These are phyloP conservation scores for Tetracladium marchalianum DNA, from an alignment of 495 filamentous ascomycete species.

Conservation along the genomic window DNA sequence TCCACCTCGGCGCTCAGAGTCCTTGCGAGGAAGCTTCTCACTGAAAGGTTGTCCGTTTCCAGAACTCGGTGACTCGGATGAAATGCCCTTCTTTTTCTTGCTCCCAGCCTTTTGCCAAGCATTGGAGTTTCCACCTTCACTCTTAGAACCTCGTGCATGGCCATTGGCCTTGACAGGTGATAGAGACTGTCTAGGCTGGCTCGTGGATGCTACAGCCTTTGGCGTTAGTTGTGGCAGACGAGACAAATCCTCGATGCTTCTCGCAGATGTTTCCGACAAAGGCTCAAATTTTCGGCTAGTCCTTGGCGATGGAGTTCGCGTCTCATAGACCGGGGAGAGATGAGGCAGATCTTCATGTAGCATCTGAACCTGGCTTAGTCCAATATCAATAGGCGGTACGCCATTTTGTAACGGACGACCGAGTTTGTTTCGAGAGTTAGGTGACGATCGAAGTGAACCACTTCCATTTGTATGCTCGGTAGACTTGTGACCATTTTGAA, in stretches of 20 bases:
- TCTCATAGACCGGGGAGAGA: slow-evolving; percentile 46
- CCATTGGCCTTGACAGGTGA: slow-evolving; percentile 24
- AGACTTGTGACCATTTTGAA: slow-evolving; percentile 7
- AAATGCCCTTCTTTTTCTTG: slow-evolving; percentile 34
- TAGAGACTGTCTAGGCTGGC: slow-evolving; percentile 18
- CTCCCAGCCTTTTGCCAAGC: slow-evolving; percentile 38
- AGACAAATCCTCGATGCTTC: neutral
- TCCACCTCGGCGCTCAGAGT: slow-evolving; percentile 43
- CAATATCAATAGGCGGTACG: slow-evolving; percentile 20
- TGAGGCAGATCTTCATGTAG: slow-evolving; percentile 23
- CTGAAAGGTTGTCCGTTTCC: slow-evolving; percentile 26
- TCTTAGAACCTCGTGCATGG: slow-evolving; percentile 36
- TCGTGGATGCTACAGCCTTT: slow-evolving; percentile 2
- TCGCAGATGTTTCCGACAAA: neutral
- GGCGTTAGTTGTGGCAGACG: neutral
- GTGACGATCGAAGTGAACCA: slow-evolving; percentile 11
- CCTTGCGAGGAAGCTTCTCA: slow-evolving; percentile 39
- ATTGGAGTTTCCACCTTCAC: slow-evolving; percentile 32
- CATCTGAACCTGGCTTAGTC: slow-evolving; percentile 9
- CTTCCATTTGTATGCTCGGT: slow-evolving; percentile 7
- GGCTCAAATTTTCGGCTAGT: slow-evolving; percentile 17
- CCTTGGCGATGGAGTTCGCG: slow-evolving; percentile 39
- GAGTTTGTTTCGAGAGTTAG: slow-evolving; percentile 11
- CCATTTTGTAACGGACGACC: slow-evolving; percentile 16
- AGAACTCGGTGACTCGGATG: slow-evolving; percentile 24